These are phyloP conservation scores for Fusarium pseudonygamai DNA, from an alignment of 2,329 filamentous ascomycete species.

Conservation along the genomic window DNA sequence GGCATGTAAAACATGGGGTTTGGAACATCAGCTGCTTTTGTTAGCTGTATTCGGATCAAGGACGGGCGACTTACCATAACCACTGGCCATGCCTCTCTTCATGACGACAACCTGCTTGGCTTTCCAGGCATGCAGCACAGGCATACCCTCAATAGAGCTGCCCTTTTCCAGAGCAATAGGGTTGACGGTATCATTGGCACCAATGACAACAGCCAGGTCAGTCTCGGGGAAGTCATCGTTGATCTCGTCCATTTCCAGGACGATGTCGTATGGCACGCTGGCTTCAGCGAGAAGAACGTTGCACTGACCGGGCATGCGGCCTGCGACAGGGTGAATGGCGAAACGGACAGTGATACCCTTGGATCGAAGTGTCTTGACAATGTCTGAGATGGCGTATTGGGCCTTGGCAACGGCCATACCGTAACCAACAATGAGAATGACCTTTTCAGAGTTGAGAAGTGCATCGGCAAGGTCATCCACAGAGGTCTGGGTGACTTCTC, in stretches of 20 bases:
- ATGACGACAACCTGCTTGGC: conserved; percentile 92
- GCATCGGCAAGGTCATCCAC: conserved; percentile 84
- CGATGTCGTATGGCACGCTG: conserved; percentile 88
- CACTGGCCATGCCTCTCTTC: conserved; percentile 90
- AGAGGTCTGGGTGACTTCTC: conserved; percentile 78
- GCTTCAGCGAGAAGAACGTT: conserved; percentile 91
- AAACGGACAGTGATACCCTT: conserved; percentile 86
- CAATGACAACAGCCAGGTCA: conserved; percentile 87
- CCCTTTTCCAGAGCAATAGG: conserved; percentile 87
- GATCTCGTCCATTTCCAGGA: conserved; percentile 95
- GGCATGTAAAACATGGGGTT: conserved; percentile 97
- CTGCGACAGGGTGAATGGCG: conserved; percentile 89
- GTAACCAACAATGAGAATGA: conserved; percentile 91
- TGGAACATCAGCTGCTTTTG: conserved; percentile 76
- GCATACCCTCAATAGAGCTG: conserved; percentile 90
- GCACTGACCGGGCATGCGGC: conserved; percentile 92
- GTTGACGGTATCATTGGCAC: conserved; percentile 93
- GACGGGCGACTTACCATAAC: conserved; percentile 70
- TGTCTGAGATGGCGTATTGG: conserved; percentile 89
- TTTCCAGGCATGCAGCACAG: conserved; percentile 92
- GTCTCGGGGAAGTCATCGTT: conserved; percentile 91
- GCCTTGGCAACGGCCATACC: conserved; percentile 96
- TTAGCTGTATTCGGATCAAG: conserved; percentile 17
- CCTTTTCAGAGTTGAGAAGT: conserved; percentile 78
- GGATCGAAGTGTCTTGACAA: conserved; percentile 76